Evolutionary conservation across 2,329 filamentous ascomycete genomes (phyloP), one percentile per base, ranked within the genome.

Genomic region (Verticillium tricorpus): DNA sequence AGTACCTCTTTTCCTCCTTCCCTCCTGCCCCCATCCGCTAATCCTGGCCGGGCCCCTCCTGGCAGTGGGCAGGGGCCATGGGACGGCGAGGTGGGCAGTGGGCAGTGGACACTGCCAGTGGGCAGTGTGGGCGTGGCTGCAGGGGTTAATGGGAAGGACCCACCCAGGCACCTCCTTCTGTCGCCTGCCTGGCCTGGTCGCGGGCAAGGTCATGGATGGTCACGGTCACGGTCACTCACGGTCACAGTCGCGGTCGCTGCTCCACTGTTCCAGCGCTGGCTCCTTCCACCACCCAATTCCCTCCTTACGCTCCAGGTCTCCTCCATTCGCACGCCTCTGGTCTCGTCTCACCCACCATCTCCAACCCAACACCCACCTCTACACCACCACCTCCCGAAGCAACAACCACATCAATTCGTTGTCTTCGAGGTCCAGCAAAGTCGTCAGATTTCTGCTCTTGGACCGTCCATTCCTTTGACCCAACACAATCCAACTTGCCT

Each of bases 391-490:
- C 39, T 2, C 12, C 31, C 58, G 58, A 59, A 59, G 58, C 58
- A 59, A 59, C 58, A 54, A 39, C 39, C 35, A 22, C 45, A 52
- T 58, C 39, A 32, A 39, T 31, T 34, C 58, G 58, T 59, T 59
- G 58, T 54, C 45, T 59, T 59, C 58, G 32, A 55, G 58, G 58
- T 59, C 58, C 58, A 28, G 58, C 58, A 59, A 78, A 72, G 77
- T 78, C 78, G 78, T 68, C 70, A 74, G 73, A 79, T 79, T 82
- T 75, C 82, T 86, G 84, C 83, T 82, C 76, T 84, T 67, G 71
- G 60, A 67, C 69, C 67, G 69, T 69, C 68, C 68, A 67, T 66
- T 69, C 67, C 66, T 70, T 70, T 66, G 59, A 52, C 45, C 45
- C 45, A 52, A 19, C 19, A 52, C 45, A 52, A 22, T n/a, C 45